Conservation (phyloP, 495 filamentous ascomycete species). For the Lindgomyces ingoldianus region DNA sequence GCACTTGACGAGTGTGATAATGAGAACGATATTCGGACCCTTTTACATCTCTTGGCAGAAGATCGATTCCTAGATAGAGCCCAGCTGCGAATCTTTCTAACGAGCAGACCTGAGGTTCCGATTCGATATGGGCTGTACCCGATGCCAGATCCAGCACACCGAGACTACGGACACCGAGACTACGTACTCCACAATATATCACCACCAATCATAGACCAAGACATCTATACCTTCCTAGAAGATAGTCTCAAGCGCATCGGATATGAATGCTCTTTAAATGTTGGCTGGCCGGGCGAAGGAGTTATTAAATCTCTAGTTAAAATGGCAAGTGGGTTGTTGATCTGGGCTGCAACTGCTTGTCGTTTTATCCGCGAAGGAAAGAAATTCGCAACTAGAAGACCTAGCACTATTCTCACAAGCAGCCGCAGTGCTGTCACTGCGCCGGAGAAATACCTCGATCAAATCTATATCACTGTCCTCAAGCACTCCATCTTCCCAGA, state of each 20-base stretch:
- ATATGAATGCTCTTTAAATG: not conserved
- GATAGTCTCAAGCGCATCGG: not conserved
- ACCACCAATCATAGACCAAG: not conserved
- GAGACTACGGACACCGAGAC: too few species aligned
- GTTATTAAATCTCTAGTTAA: not conserved
- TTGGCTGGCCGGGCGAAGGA: not conserved
- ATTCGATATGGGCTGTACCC: not conserved
- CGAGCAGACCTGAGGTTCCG: not conserved
- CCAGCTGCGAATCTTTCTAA: not conserved
- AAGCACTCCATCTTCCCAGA: not conserved
- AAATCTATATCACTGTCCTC: not conserved
- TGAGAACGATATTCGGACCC: not conserved
- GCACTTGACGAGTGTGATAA: conserved; percentile 33
- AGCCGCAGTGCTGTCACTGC: too few species aligned
- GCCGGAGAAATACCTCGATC: not conserved
- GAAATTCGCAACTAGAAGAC: not conserved
- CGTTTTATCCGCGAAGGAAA: not conserved
- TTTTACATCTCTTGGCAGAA: not conserved
- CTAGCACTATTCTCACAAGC: not conserved
- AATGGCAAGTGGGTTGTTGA: not conserved
- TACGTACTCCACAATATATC: not conserved
- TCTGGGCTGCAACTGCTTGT: not conserved
- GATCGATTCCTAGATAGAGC: not conserved
- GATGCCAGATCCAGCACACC: not conserved
- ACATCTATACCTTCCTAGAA: not conserved